These are phyloP conservation scores for Lasiosphaeris hirsuta DNA, from an alignment of 495 filamentous ascomycete species.

Conservation along the genomic window DNA sequence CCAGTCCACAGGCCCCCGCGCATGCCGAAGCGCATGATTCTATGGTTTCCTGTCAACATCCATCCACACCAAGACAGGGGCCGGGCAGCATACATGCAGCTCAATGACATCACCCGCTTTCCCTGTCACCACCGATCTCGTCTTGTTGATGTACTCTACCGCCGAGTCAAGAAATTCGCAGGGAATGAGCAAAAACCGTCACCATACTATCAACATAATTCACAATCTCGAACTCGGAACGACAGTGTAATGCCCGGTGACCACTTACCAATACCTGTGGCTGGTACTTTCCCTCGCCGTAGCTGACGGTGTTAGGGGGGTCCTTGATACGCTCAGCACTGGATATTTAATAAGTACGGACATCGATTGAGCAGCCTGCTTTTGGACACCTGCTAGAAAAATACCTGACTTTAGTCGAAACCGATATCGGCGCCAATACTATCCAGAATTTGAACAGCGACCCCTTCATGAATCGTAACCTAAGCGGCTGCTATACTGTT, in stretches of 20 bases:
- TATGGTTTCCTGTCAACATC: conserved; percentile 1
- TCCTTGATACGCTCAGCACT: too few relatives aligned
- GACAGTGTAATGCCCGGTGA: background rate
- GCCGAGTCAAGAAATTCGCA: conserved; percentile 45
- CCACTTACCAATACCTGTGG: conserved; percentile 26
- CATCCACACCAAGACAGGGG: background rate
- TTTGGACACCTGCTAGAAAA: conserved; percentile 32
- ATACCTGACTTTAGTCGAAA: too few relatives aligned
- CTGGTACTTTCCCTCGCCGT: conserved; percentile 23
- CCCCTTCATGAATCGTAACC: too few relatives aligned
- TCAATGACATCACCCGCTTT: conserved; percentile 25
- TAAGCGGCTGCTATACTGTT: too few relatives aligned
- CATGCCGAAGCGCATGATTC: conserved; percentile 28
- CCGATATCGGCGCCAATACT: too few relatives aligned
- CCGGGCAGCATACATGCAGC: conserved; percentile 19
- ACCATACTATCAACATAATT: conserved; percentile 43
- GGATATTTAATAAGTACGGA: conserved; percentile 23
- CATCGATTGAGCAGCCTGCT: too few relatives aligned
- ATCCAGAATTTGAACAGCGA: too few relatives aligned
- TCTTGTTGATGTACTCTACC: conserved; percentile 38
- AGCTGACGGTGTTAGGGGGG: conserved; percentile 19
- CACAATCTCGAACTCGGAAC: background rate
- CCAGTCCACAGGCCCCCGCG: conserved; percentile 25
- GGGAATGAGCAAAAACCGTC: conserved; percentile 52
- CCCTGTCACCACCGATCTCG: conserved; percentile 22